These are phyloP conservation scores for Gyrodon lividus DNA, from an alignment of 768 basidiomycete species.

Conservation along the genomic window DNA sequence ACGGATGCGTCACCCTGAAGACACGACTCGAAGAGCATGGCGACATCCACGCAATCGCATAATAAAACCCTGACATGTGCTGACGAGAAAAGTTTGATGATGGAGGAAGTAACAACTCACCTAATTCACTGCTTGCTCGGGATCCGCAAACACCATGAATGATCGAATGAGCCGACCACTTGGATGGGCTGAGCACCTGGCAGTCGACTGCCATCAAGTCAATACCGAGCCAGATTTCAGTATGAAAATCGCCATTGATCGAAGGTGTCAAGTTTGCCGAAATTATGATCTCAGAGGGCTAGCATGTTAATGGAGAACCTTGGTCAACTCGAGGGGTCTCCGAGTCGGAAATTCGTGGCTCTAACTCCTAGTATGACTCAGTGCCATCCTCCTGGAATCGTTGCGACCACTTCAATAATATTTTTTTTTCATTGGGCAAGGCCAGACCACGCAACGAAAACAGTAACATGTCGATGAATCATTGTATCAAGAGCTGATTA, in stretches of 20 bases:
- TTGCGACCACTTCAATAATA: no score
- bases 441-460: not conserved
- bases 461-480: not conserved
- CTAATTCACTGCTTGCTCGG: conserved; percentile 13
- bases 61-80: conserved; percentile 12
- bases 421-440: not conserved
- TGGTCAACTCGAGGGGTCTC: no score
- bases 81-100: conserved; percentile 9
- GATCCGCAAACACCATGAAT: not conserved
- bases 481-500: conserved; percentile 69
- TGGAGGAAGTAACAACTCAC: conserved; percentile 19
- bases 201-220: no score
- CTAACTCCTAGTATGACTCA: no score
- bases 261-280: no score
- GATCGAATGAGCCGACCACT: not conserved
- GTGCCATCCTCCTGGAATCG: no score
- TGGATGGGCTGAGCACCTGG: no score
- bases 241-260: no score
- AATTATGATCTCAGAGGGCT: no score
- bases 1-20: conserved; percentile 23
- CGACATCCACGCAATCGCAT: conserved; percentile 22
- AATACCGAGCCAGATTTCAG: no score
- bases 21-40: conserved; percentile 7
- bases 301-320: no score
- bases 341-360: no score